Conservation (phyloP, 192 early-diverging fungal genomes). For the Backusella sp. region DNA sequence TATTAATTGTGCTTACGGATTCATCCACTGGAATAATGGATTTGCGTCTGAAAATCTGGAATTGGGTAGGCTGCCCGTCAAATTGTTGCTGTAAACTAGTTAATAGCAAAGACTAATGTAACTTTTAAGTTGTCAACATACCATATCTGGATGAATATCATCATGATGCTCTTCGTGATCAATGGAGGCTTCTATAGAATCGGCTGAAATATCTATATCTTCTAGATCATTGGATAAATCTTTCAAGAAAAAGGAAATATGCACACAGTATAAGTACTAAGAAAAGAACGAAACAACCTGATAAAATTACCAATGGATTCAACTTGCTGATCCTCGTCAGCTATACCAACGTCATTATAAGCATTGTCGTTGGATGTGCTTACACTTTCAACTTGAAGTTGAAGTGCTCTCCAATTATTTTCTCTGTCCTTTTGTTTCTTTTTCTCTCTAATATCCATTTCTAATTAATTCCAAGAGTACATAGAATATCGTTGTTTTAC, state of each 20-base stretch:
- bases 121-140: not conserved
- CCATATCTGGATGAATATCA: constrained; percentile 32
- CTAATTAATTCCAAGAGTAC: not conserved
- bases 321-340: not conserved
- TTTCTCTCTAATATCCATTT: constrained; percentile 58
- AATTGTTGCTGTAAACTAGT: constrained; percentile 41
- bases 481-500: not conserved
- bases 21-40: constrained; percentile 68
- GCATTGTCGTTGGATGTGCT: not conserved
- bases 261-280: not conserved
- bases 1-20: constrained; percentile 31
- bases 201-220: constrained; percentile 10
- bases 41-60: constrained; percentile 57
- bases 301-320: not conserved
- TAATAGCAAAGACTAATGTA: not conserved
- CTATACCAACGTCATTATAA: not conserved
- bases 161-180: constrained; percentile 21
- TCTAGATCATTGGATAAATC: constrained; percentile 10
- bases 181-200: not conserved
- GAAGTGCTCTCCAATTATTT: constrained; percentile 77
- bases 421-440: constrained; percentile 81
- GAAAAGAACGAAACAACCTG: not conserved
- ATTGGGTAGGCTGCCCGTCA: constrained; percentile 38
- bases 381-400: constrained; percentile 39
- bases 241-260: not conserved